Percentiles rank a stretch among this genome's conserved stretches.
Evolutionary conservation across 768 basidiomycete genomes (phyloP).

Genomic region (Tephrocybe sp.): DNA sequence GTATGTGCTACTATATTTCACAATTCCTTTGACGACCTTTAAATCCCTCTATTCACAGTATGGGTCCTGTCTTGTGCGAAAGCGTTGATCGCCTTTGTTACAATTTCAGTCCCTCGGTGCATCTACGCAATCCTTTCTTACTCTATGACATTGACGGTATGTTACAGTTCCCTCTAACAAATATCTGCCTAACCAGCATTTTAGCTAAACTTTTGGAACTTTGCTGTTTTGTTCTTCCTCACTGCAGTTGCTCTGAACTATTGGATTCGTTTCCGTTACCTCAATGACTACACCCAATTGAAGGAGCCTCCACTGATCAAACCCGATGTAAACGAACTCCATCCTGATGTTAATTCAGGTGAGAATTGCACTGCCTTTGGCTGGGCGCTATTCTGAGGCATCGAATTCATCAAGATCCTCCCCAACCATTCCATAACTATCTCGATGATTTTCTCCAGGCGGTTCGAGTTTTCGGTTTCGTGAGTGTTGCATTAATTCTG

Average conservation of each 20-base stretch:
- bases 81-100: slow-evolving; percentile 70
- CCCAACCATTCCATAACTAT: slow-evolving; percentile 89
- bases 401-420: slow-evolving; percentile 42
- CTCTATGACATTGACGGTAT: slow-evolving; percentile 84
- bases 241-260: slow-evolving; percentile 72
- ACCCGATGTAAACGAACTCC: slow-evolving; percentile 80
- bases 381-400: slow-evolving; percentile 9
- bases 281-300: slow-evolving; percentile 71
- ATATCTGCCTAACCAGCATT: not conserved
- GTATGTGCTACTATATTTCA: slow-evolving; percentile 47
- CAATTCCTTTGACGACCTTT: slow-evolving; percentile 8
- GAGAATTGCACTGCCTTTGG: not conserved
- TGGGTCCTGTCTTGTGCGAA: slow-evolving; percentile 82
- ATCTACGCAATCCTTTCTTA: slow-evolving; percentile 81
- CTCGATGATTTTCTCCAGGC: slow-evolving; percentile 96
- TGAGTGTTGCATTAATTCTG: slow-evolving; percentile 30
- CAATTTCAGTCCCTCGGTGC: slow-evolving; percentile 77
- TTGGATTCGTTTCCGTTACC: slow-evolving; percentile 79
- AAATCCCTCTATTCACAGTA: slow-evolving; percentile 39
- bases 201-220: slow-evolving; percentile 89
- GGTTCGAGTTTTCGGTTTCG: slow-evolving; percentile 94
- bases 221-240: slow-evolving; percentile 71
- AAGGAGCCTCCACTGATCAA: slow-evolving; percentile 82
- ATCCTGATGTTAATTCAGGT: slow-evolving; percentile 86
- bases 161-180: too few relatives aligned